phyloP scores from a whole-genome alignment of 2,329 filamentous ascomycete species.

The Xylariomycetidae sp. region DNA sequence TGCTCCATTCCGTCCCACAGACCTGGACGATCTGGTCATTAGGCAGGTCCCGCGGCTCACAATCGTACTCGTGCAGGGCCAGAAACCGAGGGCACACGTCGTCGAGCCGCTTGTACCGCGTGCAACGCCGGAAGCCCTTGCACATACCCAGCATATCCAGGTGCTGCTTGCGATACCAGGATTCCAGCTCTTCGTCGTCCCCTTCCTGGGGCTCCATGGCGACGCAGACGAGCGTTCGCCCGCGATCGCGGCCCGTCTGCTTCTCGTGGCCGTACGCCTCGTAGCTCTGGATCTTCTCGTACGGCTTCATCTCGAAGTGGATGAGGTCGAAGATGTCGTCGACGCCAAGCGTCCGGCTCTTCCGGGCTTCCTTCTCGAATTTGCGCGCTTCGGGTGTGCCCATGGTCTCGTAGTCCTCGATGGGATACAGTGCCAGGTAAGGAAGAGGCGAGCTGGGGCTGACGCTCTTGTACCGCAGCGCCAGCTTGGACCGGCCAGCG shows the following conservation, averaged over 20 bases:
- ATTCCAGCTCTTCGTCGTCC: conserved; percentile 2
- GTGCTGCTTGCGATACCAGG: conserved; percentile 5
- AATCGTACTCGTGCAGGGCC: conserved; percentile 5
- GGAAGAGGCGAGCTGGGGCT: background rate
- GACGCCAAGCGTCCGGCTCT: conserved; percentile 2
- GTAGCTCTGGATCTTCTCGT: conserved; percentile 6
- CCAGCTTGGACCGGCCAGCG: conserved; percentile 3
- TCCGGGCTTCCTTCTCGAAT: background rate
- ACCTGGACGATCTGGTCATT: background rate
- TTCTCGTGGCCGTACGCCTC: background rate
- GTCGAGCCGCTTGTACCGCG: conserved; percentile 3
- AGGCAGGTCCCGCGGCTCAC: conserved; percentile 1
- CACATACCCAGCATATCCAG: conserved; percentile 1
- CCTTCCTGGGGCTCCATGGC: conserved; percentile 4
- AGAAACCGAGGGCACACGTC: conserved; percentile 4
- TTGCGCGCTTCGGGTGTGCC: background rate
- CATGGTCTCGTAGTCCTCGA: conserved; percentile 2
- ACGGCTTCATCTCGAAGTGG: conserved; percentile 3
- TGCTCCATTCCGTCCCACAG: background rate
- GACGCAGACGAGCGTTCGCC: conserved; percentile 1
- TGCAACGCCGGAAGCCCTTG: conserved; percentile 3
- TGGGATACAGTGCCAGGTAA: conserved; percentile 7
- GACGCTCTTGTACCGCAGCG: conserved; percentile 8
- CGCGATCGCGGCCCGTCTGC: background rate
- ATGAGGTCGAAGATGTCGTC: conserved; percentile 4